These are phyloP conservation scores for Mycosphaerella arachidis DNA, from an alignment of 2,329 filamentous ascomycete species.

Conservation along the genomic window DNA sequence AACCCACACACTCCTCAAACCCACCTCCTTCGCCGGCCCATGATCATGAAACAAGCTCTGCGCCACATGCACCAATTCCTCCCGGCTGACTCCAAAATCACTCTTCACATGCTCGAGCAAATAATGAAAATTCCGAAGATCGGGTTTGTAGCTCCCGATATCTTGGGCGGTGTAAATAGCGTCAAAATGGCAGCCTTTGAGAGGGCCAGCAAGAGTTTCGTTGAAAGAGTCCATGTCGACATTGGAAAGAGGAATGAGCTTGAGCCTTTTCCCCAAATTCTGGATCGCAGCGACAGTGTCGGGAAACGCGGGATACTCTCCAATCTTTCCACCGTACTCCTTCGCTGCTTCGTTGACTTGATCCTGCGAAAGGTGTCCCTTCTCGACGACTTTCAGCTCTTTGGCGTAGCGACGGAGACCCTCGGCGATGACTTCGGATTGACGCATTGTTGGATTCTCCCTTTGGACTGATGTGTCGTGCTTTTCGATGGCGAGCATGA, in stretches of 20 bases:
- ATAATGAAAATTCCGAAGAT: constrained; percentile 60
- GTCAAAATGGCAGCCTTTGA: constrained; percentile 42
- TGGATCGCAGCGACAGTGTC: constrained; percentile 55
- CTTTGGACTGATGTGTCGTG: constrained; percentile 49
- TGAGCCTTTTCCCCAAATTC: constrained; percentile 49
- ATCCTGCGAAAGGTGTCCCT: constrained; percentile 46
- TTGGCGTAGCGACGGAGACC: constrained; percentile 29
- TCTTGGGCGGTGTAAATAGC: constrained; percentile 59
- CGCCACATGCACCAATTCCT: constrained; percentile 62
- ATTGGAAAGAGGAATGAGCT: constrained; percentile 59
- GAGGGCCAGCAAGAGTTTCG: constrained; percentile 44
- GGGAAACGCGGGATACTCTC: constrained; percentile 53
- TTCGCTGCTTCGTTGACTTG: constrained; percentile 40
- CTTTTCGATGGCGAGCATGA: constrained; percentile 42
- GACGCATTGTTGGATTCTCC: constrained; percentile 54
- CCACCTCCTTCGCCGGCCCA: constrained; percentile 57
- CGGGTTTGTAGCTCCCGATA: constrained; percentile 68
- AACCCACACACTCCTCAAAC: constrained; percentile 63
- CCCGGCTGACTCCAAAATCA: constrained; percentile 54
- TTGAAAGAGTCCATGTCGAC: constrained; percentile 53
- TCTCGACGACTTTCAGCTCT: constrained; percentile 43
- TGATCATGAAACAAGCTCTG: constrained; percentile 66
- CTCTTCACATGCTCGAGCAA: constrained; percentile 52
- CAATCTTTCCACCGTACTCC: constrained; percentile 50
- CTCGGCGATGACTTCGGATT: constrained; percentile 50